Base-by-base conservation (phyloP, 2,329 filamentous ascomycete species). In the Fusarium brachygibbosum region DNA sequence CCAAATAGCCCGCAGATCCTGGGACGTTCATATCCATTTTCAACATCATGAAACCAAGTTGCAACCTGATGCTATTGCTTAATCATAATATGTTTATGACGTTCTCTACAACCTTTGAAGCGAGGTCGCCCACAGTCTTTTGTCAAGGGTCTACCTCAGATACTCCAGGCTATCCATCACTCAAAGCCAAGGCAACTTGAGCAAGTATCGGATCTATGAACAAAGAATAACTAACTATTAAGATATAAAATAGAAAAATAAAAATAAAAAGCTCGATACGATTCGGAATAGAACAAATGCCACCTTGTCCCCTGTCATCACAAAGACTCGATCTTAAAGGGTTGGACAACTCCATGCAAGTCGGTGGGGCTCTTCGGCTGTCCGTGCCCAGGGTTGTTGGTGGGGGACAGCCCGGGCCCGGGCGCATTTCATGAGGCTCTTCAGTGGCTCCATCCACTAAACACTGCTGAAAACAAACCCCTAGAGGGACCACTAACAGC, bases 381-480 rank as follows among this genome's bases (percentile, higher is more conserved):
- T 35, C 41, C 58, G 64, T 37, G 52, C 52, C 23, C 31, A 41
- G 64, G 53, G 52, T 21, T 10, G 34, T 60, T 49, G 53, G 56
- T 45, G 49, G 56, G 64, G 68, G 52, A 34, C 44, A 23, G 45
- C 8, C 29, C 29, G 29, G 29, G 29, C 29, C 23, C 23, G 23
- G 49, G 34, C 41, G 42, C 32, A 32, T 37, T 45, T 52, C 8
- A 50, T 67, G 55, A 58, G 70, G 62, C 61, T 70, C 70, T 70
- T 66, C 59, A 71, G 68, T 37, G 52, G 35, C 35, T 23, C 55
- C 32, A 42, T 51, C 55, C 68, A 57, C 70, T 72, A 66, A 66
- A 65, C 46, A 25, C 12, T 28, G 28, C 29, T 44, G 44, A 38
- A 66, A 59, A 41, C 21, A 40, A 53, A 41, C 34, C 34, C 64